phyloP scores from a whole-genome alignment of 1,139 yeast species.

The Hansenula lynferdii region DNA sequence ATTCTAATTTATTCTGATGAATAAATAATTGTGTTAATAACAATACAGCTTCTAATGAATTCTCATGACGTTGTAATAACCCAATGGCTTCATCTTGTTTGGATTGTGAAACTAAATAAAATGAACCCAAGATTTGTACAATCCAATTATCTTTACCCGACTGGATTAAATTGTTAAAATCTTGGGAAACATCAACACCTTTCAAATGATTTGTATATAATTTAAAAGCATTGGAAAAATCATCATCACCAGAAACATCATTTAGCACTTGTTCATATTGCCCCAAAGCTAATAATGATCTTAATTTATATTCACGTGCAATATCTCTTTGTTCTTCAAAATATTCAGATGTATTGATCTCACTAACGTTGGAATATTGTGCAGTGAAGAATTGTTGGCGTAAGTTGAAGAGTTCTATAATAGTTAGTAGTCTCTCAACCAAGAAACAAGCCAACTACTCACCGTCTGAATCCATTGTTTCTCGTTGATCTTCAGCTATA shows the following conservation, averaged over 20 bases:
- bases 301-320: constrained; percentile 15
- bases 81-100: constrained; percentile 16
- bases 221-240: constrained; percentile 3
- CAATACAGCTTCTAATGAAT: constrained; percentile 16
- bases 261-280: constrained; percentile 6
- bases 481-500: not conserved
- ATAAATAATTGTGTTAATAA: constrained; percentile 16
- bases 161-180: constrained; percentile 12
- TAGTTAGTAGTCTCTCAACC: not conserved
- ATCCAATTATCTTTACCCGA: constrained; percentile 4
- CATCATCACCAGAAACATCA: not conserved
- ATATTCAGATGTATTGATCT: constrained; percentile 8
- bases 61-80: constrained; percentile 14
- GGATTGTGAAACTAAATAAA: constrained; percentile 11
- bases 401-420: constrained; percentile 15
- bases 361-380: constrained; percentile 12
- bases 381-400: constrained; percentile 22
- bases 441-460: not conserved
- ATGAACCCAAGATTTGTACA: constrained; percentile 18
- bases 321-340: constrained; percentile 4
- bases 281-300: constrained; percentile 13
- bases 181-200: constrained; percentile 9
- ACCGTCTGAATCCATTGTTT: constrained; percentile 4
- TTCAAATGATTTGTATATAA: constrained; percentile 10
- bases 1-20: constrained; percentile 12